Conservation (phyloP, 352 stramenopile genomes). For the Stephanocyclus meneghinianus region DNA sequence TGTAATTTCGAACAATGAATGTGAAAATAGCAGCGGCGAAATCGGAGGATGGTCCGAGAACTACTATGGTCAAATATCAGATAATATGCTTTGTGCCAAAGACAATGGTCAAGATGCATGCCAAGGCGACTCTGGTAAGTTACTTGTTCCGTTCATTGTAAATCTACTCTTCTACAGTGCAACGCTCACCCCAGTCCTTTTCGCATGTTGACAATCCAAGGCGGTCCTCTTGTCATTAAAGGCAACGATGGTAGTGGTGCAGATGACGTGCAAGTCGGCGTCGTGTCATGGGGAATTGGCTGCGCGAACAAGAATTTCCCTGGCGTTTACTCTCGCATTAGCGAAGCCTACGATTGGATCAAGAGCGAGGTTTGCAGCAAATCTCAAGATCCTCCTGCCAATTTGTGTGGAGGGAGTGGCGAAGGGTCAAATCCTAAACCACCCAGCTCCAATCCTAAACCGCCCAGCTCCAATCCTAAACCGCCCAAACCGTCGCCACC, state of each 20-base stretch:
- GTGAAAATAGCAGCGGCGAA: constrained; percentile 28
- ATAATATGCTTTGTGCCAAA: constrained; percentile 62
- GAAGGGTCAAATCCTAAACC: not conserved
- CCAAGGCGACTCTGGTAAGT: constrained; percentile 18
- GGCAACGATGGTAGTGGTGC: not conserved
- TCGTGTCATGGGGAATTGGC: constrained; percentile 23
- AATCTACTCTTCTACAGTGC: not conserved
- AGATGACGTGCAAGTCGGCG: constrained; percentile 20
- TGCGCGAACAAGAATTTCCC: constrained; percentile 21
- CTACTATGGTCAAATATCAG: constrained; percentile 54
- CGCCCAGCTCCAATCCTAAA: not conserved
- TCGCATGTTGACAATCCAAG: not conserved
- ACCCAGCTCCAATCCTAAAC: not conserved
- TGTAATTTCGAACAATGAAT: constrained; percentile 63
- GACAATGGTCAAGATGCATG: constrained; percentile 39
- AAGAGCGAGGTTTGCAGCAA: constrained; percentile 10
- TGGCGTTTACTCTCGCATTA: constrained; percentile 17
- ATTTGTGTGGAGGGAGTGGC: constrained; percentile 4
- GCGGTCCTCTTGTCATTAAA: constrained; percentile 43
- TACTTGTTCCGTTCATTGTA: not conserved
- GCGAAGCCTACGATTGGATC: constrained; percentile 17
- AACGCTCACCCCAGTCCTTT: not conserved
- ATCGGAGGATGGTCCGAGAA: constrained; percentile 27
- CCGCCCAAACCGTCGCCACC: not conserved
- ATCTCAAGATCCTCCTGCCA: constrained; percentile 4